Percentiles rank a stretch among this genome's conserved stretches.
These are phyloP conservation scores for Wickerhamiella shivajii DNA, from an alignment of 805 yeast genomes.

Conservation along the genomic window DNA sequence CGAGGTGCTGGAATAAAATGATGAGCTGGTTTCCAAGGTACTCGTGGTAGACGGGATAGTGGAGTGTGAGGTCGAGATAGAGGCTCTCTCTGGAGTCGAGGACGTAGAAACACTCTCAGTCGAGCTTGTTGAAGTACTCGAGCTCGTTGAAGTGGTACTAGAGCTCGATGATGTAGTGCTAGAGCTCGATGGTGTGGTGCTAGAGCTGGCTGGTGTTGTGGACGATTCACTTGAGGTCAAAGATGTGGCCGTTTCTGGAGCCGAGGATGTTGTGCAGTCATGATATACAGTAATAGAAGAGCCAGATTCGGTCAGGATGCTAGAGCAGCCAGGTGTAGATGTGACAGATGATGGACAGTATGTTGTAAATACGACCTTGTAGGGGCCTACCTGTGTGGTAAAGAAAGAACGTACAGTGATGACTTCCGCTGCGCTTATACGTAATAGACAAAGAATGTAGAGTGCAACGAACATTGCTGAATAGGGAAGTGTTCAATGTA, in stretches of 20 bases:
- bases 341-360: conserved; percentile 2
- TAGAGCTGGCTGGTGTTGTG: not conserved
- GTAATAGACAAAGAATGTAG: too few species aligned
- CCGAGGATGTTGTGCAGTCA: not conserved
- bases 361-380: conserved; percentile 6
- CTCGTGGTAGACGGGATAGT: not conserved
- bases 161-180: conserved; percentile 2
- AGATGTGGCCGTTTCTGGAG: not conserved
- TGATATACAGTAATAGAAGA: not conserved
- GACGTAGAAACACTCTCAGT: not conserved
- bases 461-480: too few species aligned
- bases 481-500: too few species aligned
- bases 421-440: conserved; percentile 5
- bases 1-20: not conserved
- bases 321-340: not conserved
- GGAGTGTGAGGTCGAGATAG: not conserved
- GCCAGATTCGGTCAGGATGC: not conserved
- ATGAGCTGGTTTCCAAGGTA: not conserved
- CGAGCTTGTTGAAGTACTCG: not conserved
- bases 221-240: too few species aligned
- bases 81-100: not conserved
- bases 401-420: conserved; percentile 2
- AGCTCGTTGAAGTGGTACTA: not conserved
- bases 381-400: conserved; percentile 5
- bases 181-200: not conserved